These are phyloP conservation scores for Trichosporon ovoides DNA, from an alignment of 1,284 basidiomycete species.

Conservation along the genomic window DNA sequence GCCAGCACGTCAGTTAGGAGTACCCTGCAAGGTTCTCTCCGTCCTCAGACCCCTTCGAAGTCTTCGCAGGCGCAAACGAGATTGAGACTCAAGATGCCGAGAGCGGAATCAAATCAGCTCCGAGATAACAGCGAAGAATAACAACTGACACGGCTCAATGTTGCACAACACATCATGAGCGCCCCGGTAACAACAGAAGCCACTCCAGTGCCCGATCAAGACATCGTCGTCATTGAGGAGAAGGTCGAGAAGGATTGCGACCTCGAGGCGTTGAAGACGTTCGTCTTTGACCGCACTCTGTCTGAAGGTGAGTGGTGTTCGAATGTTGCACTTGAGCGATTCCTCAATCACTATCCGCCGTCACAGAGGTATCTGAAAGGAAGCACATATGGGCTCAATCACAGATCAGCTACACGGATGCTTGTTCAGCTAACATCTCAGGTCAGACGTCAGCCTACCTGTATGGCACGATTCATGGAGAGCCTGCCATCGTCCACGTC, in stretches of 20 bases:
- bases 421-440: constrained; percentile 24
- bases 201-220: not conserved
- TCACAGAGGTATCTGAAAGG: not conserved
- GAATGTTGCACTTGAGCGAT: too few species aligned
- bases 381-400: too few species aligned
- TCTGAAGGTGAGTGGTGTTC: constrained; percentile 57
- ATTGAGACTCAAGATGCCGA: too few species aligned
- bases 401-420: not conserved
- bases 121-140: not conserved
- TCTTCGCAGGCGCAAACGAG: too few species aligned
- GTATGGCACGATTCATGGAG: constrained; percentile 48
- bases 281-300: constrained; percentile 56
- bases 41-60: too few species aligned
- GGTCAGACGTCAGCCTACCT: constrained; percentile 56
- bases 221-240: not conserved
- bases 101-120: not conserved
- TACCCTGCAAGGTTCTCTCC: too few species aligned
- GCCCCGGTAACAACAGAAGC: not conserved
- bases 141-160: too few species aligned
- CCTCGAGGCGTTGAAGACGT: constrained; percentile 40
- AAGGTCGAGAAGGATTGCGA: constrained; percentile 14
- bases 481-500: constrained; percentile 58
- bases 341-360: not conserved
- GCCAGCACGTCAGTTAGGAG: too few species aligned
- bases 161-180: not conserved